phyloP scores from a whole-genome alignment of 257 asterid species.

The Solanum gracilifrons region DNA sequence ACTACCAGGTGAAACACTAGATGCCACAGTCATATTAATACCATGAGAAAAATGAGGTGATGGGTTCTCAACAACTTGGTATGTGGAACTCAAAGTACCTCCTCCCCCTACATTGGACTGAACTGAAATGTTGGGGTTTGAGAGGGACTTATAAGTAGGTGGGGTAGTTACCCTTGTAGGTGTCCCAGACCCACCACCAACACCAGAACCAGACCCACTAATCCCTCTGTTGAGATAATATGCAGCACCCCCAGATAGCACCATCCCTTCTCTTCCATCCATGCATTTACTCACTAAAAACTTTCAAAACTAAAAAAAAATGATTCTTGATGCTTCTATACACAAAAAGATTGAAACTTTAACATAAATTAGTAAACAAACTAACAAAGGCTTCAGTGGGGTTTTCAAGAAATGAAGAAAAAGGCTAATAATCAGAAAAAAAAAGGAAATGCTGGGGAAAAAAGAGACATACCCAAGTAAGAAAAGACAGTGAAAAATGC shows the following conservation, averaged over 20 bases:
- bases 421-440: not conserved
- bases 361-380: not conserved
- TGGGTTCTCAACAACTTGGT: constrained; percentile 46
- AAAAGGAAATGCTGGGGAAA: not conserved
- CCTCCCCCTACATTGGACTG: constrained; percentile 47
- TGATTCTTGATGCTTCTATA: not conserved
- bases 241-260: constrained; percentile 18
- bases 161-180: constrained; percentile 17
- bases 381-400: not conserved
- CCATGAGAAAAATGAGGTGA: constrained; percentile 43
- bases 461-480: not conserved
- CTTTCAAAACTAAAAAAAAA: not conserved
- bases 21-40: constrained; percentile 19
- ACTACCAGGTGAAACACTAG: constrained; percentile 28
- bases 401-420: not conserved
- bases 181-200: constrained; percentile 10
- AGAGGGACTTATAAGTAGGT: constrained; percentile 35
- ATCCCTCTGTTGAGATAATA: constrained; percentile 17
- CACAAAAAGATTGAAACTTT: not conserved
- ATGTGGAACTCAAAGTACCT: constrained; percentile 27
- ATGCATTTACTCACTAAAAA: constrained; percentile 22
- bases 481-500: not conserved
- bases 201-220: constrained; percentile 17
- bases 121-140: constrained; percentile 39
- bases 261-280: constrained; percentile 40